Base-by-base conservation (phyloP, 2,329 filamentous ascomycete species). In the Venturia carpophila region DNA sequence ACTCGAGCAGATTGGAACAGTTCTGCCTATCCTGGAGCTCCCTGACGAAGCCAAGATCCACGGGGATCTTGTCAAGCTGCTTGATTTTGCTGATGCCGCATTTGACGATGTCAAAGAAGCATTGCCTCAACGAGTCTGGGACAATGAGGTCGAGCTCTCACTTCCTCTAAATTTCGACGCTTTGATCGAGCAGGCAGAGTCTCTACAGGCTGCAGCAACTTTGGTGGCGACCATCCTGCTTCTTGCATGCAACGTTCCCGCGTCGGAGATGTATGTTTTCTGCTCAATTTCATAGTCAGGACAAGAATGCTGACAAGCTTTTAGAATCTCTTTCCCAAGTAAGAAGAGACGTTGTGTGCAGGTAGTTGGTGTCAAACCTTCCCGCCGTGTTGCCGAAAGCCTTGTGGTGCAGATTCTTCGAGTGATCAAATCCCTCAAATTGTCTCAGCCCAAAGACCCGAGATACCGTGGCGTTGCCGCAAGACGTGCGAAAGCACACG, bases 401-500 rank as follows among this genome's bases (percentile, higher is more conserved):
- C 27, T 56, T 43, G 63, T 64, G 3, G 37, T 55, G 2, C 47
- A 64, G 17, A 24, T 58, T n/a, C 43, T 41, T 24, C 43, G 47
- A 37, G 52, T 52, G 17, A 43, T 64, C 30, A 47, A 49, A 15
- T 39, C 43, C 1, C 52, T 64, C 30, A 64, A 64, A 45, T 34
- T 47, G 24, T 52, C 42, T 15, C 63, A 64, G 34, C 63, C 63
- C 3, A 56, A 56, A n/a, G 63, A 64, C 17, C 9, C 15, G 13
- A 56, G 34, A n/a, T 15, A 64, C 19, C 63, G 63, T 30, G 24
- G 30, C 15, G 37, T 52, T 42, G 63, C 63, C 11, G n/a, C 47
- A 15, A 56, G 47, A 58, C 63, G 63, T 37, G 63, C 63, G 5
- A 64, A 64, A 30, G 37, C 63, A 1, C 63, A 64, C 41, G 42